Base-by-base conservation (phyloP, 495 filamentous ascomycete genomes). In the Penicillium macrosclerotiorum region DNA sequence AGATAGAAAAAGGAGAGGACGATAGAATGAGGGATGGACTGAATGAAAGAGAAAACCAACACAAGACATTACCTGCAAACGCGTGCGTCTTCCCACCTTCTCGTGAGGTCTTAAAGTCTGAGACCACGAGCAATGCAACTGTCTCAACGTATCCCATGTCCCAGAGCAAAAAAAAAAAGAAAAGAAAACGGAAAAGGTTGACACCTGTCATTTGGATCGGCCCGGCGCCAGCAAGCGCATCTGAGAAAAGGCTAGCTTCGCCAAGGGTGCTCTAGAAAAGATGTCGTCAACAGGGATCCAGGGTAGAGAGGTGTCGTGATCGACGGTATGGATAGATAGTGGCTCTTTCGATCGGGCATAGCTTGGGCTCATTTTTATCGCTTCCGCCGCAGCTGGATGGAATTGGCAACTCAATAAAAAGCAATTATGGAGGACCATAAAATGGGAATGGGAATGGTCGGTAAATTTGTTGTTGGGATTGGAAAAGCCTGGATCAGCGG, bases 161-260 rank as follows among this genome's bases (percentile, higher is more conserved):
- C 31, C 35, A 42, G n/a, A 20, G 32, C 18, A 25, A 27, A 39
- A 37, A 41, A 47, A 44, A 24, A 41, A 49, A 54, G 47, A 32
- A 13, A 45, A 39, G 45, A 29, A 42, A n/a, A n/a, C n/a, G n/a
- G 42, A 47, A 17, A 34, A 3, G 37, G 33, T 30, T 60, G 52
- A 55, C 56, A 63, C 53, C 52, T 63, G 57, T 63, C 59, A 62
- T 32, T 54, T 54, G 42, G 33, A 51, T 46, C 47, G 36, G 20
- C 18, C 42, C 41, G 41, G 48, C 41, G 42, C 42, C 27, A 45
- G 27, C 34, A 45, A 52, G 31, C 35, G 40, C 35, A 44, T 25
- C 40, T 27, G 31, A 24, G 42, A 27, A 13, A 32, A 14, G 35
- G 24, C 36, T 50, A 13, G 40, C 33, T 24, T 42, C 25, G 33